Conservation (phyloP, 2,329 filamentous ascomycete genomes). For the Penicillium polonicum region DNA sequence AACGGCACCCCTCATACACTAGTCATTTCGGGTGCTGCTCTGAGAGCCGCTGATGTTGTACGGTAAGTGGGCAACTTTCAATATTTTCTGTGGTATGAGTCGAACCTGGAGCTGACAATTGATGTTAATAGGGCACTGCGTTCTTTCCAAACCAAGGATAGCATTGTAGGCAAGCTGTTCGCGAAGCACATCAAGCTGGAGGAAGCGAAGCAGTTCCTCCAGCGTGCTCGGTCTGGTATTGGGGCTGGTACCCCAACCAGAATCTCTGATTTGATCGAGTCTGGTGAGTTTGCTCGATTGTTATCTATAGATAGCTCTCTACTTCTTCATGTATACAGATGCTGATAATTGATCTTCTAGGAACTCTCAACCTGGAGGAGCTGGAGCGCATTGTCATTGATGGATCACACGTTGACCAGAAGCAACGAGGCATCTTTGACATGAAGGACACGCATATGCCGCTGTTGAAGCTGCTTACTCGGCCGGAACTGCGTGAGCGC, state of each 20-base stretch:
- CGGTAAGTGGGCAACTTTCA: constrained; percentile 51
- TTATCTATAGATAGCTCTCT: neutral
- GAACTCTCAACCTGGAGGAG: constrained; percentile 67
- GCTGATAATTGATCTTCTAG: constrained; percentile 38
- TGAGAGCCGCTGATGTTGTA: constrained; percentile 81
- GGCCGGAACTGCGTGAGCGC: constrained; percentile 67
- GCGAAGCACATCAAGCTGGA: constrained; percentile 97
- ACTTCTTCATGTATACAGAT: neutral
- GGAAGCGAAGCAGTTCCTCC: constrained; percentile 76
- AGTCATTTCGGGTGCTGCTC: constrained; percentile 78
- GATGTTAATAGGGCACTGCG: constrained; percentile 60
- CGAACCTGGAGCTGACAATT: constrained; percentile 9
- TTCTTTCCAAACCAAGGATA: constrained; percentile 75
- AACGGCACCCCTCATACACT: constrained; percentile 80
- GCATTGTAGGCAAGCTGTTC: constrained; percentile 84
- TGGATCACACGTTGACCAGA: constrained; percentile 88
- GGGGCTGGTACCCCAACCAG: constrained; percentile 87
- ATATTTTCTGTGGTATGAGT: neutral
- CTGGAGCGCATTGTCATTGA: constrained; percentile 83
- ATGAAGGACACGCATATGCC: constrained; percentile 91
- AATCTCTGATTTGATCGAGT: constrained; percentile 76
- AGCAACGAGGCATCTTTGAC: constrained; percentile 89
- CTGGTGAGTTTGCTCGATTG: constrained; percentile 56
- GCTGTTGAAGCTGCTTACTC: constrained; percentile 70
- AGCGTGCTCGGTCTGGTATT: constrained; percentile 66